Evolutionary conservation across 371 early-diverging fungal genomes (phyloP), one percentile per base, ranked within the genome.

Genomic region (Gilbertella persicaria): DNA sequence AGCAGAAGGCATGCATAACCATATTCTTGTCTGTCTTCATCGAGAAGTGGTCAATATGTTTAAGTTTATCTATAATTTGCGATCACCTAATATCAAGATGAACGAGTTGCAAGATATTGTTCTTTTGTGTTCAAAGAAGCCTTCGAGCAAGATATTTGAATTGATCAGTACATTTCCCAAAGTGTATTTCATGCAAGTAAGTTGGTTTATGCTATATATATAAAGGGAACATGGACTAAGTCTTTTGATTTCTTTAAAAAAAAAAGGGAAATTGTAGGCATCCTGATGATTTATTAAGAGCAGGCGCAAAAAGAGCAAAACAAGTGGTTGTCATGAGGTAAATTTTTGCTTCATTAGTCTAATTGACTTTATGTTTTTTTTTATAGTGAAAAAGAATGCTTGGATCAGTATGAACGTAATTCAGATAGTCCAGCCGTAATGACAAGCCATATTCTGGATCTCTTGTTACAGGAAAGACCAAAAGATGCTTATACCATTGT

Each of bases 291-390:
- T 57, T 84, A 4, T 62, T 82, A 4, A 66, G 78, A 33, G 84
- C 84, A 0, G 84, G 84, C 10, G 73, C 80, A 4, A 66, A 73
- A 40, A 60, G 70, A 19, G 84, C 84, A n/a, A 71, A 74, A 2
- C 80, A 78, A 46, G 78, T 84, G 12, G 84, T 84, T 23, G 67
- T 84, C 6, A 82, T 84, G 80, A 77, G 80, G 60, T 72, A 67
- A 43, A 9, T 5, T 44, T 12, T 1, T 36, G 6, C 29, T 19
- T 36, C 24, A 5, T 2, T 1, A 47, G 6, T 16, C 20, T 6
- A 13, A 20, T 20, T n/a, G 3, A 30, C 28, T 21, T 37, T 10
- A 5, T 8, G n/a, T 49, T 23, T 26, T 30, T 25, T 20, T 29
- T 47, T 20, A 16, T 52, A 75, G 74, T 49, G 78, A 74, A 50